Base-by-base conservation (phyloP, 176 grass and related monocot species). In the Poa pratensis region DNA sequence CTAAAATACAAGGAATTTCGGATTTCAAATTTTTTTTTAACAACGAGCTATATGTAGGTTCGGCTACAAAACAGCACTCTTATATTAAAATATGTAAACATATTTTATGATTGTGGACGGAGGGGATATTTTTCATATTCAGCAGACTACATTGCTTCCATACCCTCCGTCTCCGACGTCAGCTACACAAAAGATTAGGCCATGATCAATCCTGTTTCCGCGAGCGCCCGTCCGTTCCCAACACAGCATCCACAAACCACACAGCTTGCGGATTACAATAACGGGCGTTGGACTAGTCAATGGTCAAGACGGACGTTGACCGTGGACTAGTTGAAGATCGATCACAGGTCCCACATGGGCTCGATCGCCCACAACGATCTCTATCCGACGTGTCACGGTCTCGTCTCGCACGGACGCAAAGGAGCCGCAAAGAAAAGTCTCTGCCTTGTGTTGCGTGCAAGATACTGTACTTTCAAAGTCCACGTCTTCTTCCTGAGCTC, bases 381-480 rank as follows among this genome's bases (percentile, higher is more conserved):
- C 70, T 53, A 20, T 14, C 19, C 76, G 37, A 60, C n/a, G 26
- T 11, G 49, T 24, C 30, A 19, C 17, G 69, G 79, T 81, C 79
- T 22, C 55, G 0, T 14, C 70, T 49, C 71, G 71, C 71, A 58
- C 24, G 57, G 84, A 49, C 63, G 63, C 71, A 68, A 7, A 0
- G 19, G 66, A 73, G 54, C 9, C 57, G 18, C 20, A 20, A n/a
- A n/a, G 61, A 74, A 54, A 86, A 80, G 80, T 58, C 65, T 19
- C 5, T 19, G 68, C 64, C 59, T 55, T 82, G 46, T 37, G 26
- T 14, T 75, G 85, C 76, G 81, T 84, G 76, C 85, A 34, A 17
- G 51, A 69, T 4, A 87, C 89, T 79, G 61, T 4, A 87, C 89
- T 79, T 66, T 74, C 85, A 75, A 20, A 65, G 53, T 72, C 83